phyloP scores from a whole-genome alignment of 139 green algal species.

The Coccomyxa sp. region DNA sequence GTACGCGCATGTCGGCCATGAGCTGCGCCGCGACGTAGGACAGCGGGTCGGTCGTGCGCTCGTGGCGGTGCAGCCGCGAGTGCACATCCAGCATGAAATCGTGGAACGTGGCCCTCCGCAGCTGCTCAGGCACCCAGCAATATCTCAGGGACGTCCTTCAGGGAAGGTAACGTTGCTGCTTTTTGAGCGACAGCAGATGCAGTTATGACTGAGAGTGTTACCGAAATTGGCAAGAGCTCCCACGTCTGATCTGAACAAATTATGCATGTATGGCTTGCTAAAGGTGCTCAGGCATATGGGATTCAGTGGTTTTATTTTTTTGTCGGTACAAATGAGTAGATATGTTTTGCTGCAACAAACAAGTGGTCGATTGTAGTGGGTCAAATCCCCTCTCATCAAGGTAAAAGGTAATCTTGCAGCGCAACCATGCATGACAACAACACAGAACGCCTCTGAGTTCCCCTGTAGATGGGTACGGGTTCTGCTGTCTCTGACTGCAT shows the following conservation, averaged over 20 bases:
- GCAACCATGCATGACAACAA: too few relatives aligned
- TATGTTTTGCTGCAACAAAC: background rate
- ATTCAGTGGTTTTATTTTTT: background rate
- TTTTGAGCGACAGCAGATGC: background rate
- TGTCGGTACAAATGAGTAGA: background rate
- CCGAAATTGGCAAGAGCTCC: too few relatives aligned
- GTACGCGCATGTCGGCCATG: conserved; percentile 40
- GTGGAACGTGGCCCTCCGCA: conserved; percentile 88
- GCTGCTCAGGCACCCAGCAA: conserved; percentile 28
- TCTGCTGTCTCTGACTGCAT: too few relatives aligned
- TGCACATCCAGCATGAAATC: conserved; percentile 99
- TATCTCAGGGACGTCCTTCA: background rate
- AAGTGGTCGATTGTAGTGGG: too few relatives aligned
- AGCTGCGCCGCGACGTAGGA: conserved; percentile 66
- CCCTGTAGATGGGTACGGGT: too few relatives aligned
- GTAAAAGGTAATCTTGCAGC: too few relatives aligned
- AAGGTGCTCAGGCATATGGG: background rate
- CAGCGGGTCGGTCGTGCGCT: conserved; percentile 56
- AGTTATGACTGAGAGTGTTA: too few relatives aligned
- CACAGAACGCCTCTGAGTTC: too few relatives aligned
- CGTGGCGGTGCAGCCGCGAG: conserved; percentile 32
- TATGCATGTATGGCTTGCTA: background rate
- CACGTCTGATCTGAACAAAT: too few relatives aligned
- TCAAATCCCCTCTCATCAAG: too few relatives aligned
- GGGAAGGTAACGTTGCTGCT: background rate